These are phyloP conservation scores for Triticum aestivum DNA, from an alignment of 176 grass and related monocot genomes.

Conservation along the genomic window IWGSC_CS_RefSeq_v2.1 NC_057814.1:236759801-236760300, in stretches of 20 bases:
- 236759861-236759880: slow-evolving; percentile 93
- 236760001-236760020: background rate
- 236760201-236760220: background rate
- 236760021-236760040: background rate
- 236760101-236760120: no score
- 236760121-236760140: no score
- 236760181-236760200: background rate
- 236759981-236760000: background rate
- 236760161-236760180: background rate
- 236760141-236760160: background rate
- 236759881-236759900: slow-evolving; percentile 93
- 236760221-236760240: background rate
- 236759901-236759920: slow-evolving; percentile 84
- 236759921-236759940: slow-evolving; percentile 93
- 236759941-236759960: slow-evolving; percentile 19
- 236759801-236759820: background rate
- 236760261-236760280: background rate
- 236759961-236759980: slow-evolving; percentile 23
- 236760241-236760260: background rate
- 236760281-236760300: background rate
- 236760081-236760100: no score
- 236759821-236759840: background rate
- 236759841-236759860: slow-evolving; percentile 71
- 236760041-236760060: background rate
- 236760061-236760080: background rate